phyloP scores from a whole-genome alignment of 2,329 filamentous ascomycete species.

The Monilinia polystroma region DNA sequence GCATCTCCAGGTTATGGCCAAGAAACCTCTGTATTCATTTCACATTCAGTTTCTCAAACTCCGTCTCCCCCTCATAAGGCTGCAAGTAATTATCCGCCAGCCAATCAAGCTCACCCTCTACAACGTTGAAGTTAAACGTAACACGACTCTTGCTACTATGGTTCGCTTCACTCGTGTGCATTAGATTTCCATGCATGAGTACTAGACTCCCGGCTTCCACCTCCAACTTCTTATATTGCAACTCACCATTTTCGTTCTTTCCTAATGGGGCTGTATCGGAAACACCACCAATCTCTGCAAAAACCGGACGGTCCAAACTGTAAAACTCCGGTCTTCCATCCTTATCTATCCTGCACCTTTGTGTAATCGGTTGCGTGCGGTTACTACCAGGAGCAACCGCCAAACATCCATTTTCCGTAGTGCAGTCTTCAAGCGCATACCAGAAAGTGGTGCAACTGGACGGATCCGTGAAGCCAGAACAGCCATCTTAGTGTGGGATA shows the following conservation, averaged over 20 bases:
- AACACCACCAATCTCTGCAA: not conserved
- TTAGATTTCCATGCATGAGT: constrained; percentile 21
- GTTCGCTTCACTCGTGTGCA: constrained; percentile 19
- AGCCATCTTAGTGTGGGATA: constrained; percentile 14
- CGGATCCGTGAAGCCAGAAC: constrained; percentile 10
- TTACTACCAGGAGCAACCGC: not conserved
- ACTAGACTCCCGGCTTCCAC: constrained; percentile 9
- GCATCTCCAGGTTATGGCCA: too few species aligned
- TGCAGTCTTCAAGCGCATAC: constrained; percentile 13
- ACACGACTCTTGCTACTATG: constrained; percentile 11
- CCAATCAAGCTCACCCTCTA: constrained; percentile 1
- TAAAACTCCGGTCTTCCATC: not conserved
- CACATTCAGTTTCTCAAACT: constrained; percentile 10
- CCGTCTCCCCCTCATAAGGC: constrained; percentile 3
- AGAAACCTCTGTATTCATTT: too few species aligned
- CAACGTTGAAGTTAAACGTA: constrained; percentile 14
- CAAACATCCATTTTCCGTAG: constrained; percentile 13
- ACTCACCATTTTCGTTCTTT: not conserved
- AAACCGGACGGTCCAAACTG: not conserved
- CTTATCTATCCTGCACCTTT: not conserved
- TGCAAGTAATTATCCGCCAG: constrained; percentile 15
- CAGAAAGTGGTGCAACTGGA: constrained; percentile 16
- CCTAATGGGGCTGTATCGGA: not conserved
- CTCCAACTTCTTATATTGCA: constrained; percentile 15
- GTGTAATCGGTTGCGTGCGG: not conserved